Conservation (phyloP, 768 basidiomycete genomes). For the Trametes villosa region DNA sequence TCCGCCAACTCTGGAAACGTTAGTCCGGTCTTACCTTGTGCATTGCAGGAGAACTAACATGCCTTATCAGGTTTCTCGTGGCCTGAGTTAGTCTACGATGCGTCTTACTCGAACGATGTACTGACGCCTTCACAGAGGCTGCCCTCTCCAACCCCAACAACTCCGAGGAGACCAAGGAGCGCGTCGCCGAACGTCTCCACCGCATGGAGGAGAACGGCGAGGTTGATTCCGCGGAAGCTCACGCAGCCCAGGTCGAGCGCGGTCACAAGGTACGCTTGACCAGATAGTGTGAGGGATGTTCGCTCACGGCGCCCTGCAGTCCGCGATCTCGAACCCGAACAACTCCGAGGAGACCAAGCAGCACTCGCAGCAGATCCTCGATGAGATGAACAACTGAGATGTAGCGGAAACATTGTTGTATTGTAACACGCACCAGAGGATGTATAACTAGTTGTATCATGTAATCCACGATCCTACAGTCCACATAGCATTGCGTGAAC, state of each 20-base stretch:
- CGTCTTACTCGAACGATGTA: background rate
- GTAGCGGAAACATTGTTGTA: too few relatives aligned
- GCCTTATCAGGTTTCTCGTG: constrained; percentile 23
- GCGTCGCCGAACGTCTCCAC: constrained; percentile 13
- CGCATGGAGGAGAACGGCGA: constrained; percentile 20
- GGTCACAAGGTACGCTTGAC: constrained; percentile 18
- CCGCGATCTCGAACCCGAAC: constrained; percentile 29
- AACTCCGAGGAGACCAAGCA: constrained; percentile 28
- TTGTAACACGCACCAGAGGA: too few relatives aligned
- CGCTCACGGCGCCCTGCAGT: constrained; percentile 4
- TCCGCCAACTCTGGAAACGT: constrained; percentile 29
- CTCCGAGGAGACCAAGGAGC: constrained; percentile 25
- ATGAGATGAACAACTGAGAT: background rate
- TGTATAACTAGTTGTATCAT: too few relatives aligned
- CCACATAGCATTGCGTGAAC: too few relatives aligned
- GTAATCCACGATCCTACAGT: too few relatives aligned
- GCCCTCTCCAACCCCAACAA: constrained; percentile 25
- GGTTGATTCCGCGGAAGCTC: constrained; percentile 13
- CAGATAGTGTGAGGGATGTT: background rate
- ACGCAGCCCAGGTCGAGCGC: constrained; percentile 20
- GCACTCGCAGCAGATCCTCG: constrained; percentile 27
- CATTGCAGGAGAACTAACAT: background rate
- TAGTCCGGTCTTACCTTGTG: background rate
- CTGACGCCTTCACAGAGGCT: constrained; percentile 9
- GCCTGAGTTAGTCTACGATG: constrained; percentile 10